Evolutionary conservation across 2,329 filamentous ascomycete species (phyloP).

Genomic region (Fusarium domesticum): DNA sequence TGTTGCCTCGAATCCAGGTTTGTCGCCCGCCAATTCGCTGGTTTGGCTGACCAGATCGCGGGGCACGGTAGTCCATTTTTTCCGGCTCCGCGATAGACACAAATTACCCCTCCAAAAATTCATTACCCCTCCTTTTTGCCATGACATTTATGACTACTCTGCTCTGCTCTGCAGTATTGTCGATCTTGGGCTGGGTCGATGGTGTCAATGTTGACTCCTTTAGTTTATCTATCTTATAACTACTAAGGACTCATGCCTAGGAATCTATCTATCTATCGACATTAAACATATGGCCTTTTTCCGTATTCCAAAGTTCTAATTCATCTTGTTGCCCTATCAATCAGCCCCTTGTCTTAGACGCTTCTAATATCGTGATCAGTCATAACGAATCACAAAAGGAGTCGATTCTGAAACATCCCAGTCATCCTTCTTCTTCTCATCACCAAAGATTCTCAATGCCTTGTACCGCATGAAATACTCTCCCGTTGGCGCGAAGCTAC

Average conservation of each 20-base stretch:
- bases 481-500: conserved; percentile 47
- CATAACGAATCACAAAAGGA: conserved; percentile 46
- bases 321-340: too few species aligned
- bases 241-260: too few species aligned
- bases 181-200: too few species aligned
- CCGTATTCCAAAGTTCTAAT: too few species aligned
- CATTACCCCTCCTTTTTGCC: not conserved
- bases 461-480: conserved; percentile 49
- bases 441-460: conserved; percentile 51
- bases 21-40: conserved; percentile 21
- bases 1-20: conserved; percentile 6
- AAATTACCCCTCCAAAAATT: conserved; percentile 17
- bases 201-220: too few species aligned
- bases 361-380: not conserved
- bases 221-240: too few species aligned
- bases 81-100: conserved; percentile 10
- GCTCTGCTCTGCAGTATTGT: not conserved
- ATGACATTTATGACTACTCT: not conserved
- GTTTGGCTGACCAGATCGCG: conserved; percentile 12
- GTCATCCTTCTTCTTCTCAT: conserved; percentile 41
- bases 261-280: too few species aligned
- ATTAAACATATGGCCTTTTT: too few species aligned
- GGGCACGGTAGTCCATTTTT: conserved; percentile 20
- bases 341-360: too few species aligned
- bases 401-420: conserved; percentile 46